Conservation (phyloP, 1,284 basidiomycete species). For the Termitomyces sp. region DNA sequence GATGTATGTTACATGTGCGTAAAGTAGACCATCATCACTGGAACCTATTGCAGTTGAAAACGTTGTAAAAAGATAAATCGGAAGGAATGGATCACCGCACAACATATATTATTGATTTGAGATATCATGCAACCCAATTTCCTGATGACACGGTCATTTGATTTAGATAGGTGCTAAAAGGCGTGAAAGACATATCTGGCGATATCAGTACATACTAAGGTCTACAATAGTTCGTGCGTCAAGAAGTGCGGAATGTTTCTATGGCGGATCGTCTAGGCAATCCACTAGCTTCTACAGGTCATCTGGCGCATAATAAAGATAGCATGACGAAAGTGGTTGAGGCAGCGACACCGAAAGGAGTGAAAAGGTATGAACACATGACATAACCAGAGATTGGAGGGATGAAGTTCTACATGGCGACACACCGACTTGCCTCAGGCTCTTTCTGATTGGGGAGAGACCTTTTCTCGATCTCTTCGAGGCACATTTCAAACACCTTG, state of each 20-base stretch:
- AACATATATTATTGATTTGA: background rate
- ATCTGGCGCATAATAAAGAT: conserved; percentile 4
- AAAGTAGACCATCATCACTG: no score
- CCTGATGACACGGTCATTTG: background rate
- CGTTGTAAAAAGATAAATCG: no score
- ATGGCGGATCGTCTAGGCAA: conserved; percentile 9
- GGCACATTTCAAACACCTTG: conserved; percentile 85
- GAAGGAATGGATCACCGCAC: background rate
- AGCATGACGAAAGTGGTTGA: background rate
- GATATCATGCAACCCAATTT: background rate
- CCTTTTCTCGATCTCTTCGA: conserved; percentile 82
- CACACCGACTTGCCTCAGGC: conserved; percentile 54
- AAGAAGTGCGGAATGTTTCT: conserved; percentile 8
- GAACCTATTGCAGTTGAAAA: no score
- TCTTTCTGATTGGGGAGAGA: conserved; percentile 52
- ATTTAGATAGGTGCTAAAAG: background rate
- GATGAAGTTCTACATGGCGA: conserved; percentile 53
- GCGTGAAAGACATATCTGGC: conserved; percentile 1
- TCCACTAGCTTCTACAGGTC: conserved; percentile 4
- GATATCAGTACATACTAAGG: conserved; percentile 11
- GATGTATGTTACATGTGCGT: no score
- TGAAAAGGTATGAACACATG: conserved; percentile 1
- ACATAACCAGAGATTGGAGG: background rate
- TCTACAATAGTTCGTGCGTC: conserved; percentile 13
- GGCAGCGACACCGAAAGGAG: background rate